Percentiles rank a stretch among this genome's conserved stretches.
Conservation (phyloP, 495 filamentous ascomycete genomes). For the Terfezia claveryi region DNA sequence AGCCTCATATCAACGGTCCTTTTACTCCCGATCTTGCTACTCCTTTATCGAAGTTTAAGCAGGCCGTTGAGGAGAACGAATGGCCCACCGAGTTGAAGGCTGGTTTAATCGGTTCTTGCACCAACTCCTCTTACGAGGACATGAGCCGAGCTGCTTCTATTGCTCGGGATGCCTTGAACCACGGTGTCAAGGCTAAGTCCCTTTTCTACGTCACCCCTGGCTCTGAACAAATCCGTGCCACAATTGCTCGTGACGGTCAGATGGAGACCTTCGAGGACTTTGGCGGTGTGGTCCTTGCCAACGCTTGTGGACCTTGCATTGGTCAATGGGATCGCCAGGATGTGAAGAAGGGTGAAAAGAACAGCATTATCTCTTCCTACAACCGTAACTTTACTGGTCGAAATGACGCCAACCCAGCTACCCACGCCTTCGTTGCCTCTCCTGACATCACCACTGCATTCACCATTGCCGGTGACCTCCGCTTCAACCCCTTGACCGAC, state of each 20-base stretch:
- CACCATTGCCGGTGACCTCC: slow-evolving; percentile 70
- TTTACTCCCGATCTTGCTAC: slow-evolving; percentile 99
- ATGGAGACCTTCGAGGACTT: slow-evolving; percentile 93
- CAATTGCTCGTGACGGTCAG: slow-evolving; percentile 86
- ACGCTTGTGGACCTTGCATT: slow-evolving; percentile 68
- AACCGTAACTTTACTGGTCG: slow-evolving; percentile 99
- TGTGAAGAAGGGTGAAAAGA: slow-evolving; percentile 89
- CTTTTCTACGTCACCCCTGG: slow-evolving; percentile 89
- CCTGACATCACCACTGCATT: slow-evolving; percentile 89
- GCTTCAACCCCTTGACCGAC: slow-evolving; percentile 95
- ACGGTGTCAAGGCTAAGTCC: slow-evolving; percentile 84
- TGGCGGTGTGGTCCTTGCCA: slow-evolving; percentile 86
- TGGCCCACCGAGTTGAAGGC: slow-evolving; percentile 98
- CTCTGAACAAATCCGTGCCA: slow-evolving; percentile 93
- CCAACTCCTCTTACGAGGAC: slow-evolving; percentile 98
- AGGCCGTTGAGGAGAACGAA: slow-evolving; percentile 77
- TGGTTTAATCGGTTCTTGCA: slow-evolving; percentile 93
- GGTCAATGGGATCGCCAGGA: slow-evolving; percentile 89
- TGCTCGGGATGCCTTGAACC: slow-evolving; percentile 78
- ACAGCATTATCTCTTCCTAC: slow-evolving; percentile 91
- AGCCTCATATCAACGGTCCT: slow-evolving; percentile 96
- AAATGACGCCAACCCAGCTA: slow-evolving; percentile 97
- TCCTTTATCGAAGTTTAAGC: slow-evolving; percentile 90
- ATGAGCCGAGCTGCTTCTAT: slow-evolving; percentile 93
- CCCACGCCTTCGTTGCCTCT: slow-evolving; percentile 96